These are phyloP conservation scores for Ligustrum vulgare DNA, from an alignment of 257 asterid species.

Conservation along the genomic window DNA sequence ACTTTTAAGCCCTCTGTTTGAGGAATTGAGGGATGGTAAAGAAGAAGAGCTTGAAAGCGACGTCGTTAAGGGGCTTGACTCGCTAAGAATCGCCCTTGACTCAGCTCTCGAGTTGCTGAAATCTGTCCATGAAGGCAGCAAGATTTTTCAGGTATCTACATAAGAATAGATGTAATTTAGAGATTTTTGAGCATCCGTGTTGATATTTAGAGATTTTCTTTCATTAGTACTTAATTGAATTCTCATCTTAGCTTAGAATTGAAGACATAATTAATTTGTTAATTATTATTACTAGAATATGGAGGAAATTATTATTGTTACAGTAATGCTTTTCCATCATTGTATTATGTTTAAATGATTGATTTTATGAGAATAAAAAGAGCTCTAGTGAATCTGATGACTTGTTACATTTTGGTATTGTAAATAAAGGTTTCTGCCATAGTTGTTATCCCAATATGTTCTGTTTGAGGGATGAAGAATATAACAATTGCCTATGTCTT, in stretches of 20 bases:
- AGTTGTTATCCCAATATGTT: neutral
- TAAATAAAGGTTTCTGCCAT: slow-evolving; percentile 8
- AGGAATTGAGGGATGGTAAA: slow-evolving; percentile 71
- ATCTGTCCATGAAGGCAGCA: slow-evolving; percentile 81
- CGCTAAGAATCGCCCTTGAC: slow-evolving; percentile 55
- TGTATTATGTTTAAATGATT: neutral
- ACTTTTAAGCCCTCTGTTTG: slow-evolving; percentile 86
- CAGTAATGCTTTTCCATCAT: neutral
- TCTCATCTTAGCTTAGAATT: slow-evolving; percentile 4
- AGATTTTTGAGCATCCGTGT: neutral
- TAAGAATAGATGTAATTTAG: neutral
- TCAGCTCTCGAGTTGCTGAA: slow-evolving; percentile 69
- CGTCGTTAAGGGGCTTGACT: slow-evolving; percentile 59
- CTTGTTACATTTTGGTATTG: slow-evolving; percentile 5
- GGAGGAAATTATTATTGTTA: neutral
- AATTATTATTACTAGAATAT: neutral
- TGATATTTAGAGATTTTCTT: neutral
- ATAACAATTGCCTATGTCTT: neutral
- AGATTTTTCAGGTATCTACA: slow-evolving; percentile 71
- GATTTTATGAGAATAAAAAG: neutral
- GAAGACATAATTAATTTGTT: neutral
- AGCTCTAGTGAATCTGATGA: neutral
- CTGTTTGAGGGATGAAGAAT: neutral
- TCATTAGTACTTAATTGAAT: neutral
- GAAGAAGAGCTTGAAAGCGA: slow-evolving; percentile 53